Percentiles rank a stretch among this genome's conserved stretches.
Conservation (phyloP, 1,284 basidiomycete species). For the Dichomitus squalens region DNA sequence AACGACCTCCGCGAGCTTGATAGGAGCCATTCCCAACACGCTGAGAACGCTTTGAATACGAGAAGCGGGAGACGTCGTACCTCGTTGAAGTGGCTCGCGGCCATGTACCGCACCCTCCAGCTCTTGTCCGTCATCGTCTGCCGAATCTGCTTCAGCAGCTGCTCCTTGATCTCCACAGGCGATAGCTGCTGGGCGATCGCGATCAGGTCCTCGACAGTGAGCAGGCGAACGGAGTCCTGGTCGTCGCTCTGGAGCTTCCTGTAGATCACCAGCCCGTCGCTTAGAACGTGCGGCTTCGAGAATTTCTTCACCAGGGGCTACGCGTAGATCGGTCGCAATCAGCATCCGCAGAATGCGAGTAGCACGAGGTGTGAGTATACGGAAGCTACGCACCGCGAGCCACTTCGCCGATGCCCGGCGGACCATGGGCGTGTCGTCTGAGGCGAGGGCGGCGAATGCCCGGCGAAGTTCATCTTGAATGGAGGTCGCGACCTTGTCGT, state of each 20-base stretch:
- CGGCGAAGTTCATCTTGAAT: conserved; percentile 91
- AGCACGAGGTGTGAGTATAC: neutral
- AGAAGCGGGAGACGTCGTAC: conserved; percentile 40
- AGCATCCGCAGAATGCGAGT: conserved; percentile 4
- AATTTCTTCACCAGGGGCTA: conserved; percentile 81
- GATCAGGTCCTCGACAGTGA: conserved; percentile 97
- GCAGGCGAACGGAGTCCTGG: conserved; percentile 95
- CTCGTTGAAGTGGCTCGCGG: conserved; percentile 97
- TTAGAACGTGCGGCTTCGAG: conserved; percentile 78
- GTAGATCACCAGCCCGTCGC: conserved; percentile 92
- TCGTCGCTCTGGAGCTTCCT: conserved; percentile 95
- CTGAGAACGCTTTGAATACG: neutral
- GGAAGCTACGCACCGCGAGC: conserved; percentile 77
- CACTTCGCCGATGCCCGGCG: conserved; percentile 95
- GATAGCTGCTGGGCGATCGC: conserved; percentile 86
- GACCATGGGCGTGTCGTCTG: conserved; percentile 99
- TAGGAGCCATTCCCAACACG: neutral
- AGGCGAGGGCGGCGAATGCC: conserved; percentile 81
- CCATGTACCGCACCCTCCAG: conserved; percentile 99
- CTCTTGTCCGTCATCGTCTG: conserved; percentile 93
- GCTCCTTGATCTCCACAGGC: conserved; percentile 88
- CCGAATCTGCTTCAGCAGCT: conserved; percentile 87
- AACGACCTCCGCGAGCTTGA: conserved; percentile 89
- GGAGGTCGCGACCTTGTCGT: conserved; percentile 72
- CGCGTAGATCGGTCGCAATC: conserved; percentile 17